Evolutionary conservation across 2,329 filamentous ascomycete species (phyloP), one percentile per base, ranked within the genome.

Genomic region (Intubia oerlemansii): DNA sequence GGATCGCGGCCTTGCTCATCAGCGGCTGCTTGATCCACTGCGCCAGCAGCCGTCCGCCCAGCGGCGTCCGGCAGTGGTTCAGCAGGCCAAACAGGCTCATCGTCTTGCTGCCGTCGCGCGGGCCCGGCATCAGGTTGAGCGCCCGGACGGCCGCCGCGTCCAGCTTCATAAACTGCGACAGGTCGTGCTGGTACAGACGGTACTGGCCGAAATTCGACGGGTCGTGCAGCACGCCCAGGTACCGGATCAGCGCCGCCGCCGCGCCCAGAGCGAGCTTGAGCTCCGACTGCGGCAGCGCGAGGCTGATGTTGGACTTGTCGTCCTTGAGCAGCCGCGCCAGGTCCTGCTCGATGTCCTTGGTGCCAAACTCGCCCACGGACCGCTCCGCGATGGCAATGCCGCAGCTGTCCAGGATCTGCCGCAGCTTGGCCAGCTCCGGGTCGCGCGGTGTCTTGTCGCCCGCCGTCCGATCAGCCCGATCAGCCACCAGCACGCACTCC

Each of bases 1-100:
- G 76, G 29, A 98, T 66, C 32, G 91, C 84, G 3, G 63, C 59
- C 36, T 80, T 69, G 52, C 66, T 80, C 88, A 98, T 98, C 22
- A 98, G 54, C 1, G 88, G 88, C 48, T 98, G 88, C 52, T 98
- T 98, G 30, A 98, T 58, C 88, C 88, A 98, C 46, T 98, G 90
- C 2, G 85, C 75, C 17, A 98, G 57, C 33, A 98, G 50, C 27
- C 90, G 66, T 42, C 84, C 91, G 10, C 88, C 88, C 1, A 91
- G 72, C 0, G 88, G 80, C 2, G 88, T 98, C 50, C 92, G 95
- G 69, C 88, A 98, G 49, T 95, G 84, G 42, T 98, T 95, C 24
- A 98, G 59, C 12, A 98, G 56, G 1, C 88, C 88, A 41, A 79
- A 98, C 29, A 98, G 49, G 45, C 84, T 95, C 88, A 98, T 98